Conservation (phyloP, 257 asterid species). For the Coffea canephora region DNA sequence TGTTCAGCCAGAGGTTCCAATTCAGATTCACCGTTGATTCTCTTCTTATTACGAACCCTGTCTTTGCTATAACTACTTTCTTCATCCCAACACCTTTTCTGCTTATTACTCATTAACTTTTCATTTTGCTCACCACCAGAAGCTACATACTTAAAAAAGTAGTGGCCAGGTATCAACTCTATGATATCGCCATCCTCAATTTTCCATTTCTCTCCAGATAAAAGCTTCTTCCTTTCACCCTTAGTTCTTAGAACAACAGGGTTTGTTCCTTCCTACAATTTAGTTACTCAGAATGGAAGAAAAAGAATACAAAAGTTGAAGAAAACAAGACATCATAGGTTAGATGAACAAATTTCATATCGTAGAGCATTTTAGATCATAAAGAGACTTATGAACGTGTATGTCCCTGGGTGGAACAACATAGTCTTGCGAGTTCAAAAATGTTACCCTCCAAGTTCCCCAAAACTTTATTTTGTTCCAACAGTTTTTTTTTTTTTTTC, state of each 20-base stretch:
- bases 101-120: conserved; percentile 27
- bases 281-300: conserved; percentile 19
- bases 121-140: conserved; percentile 24
- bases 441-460: not conserved
- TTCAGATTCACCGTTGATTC: conserved; percentile 38
- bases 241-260: conserved; percentile 73
- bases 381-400: not conserved
- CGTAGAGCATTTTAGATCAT: not conserved
- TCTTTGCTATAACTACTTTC: conserved; percentile 37
- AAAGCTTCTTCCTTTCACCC: conserved; percentile 64
- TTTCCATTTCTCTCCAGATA: conserved; percentile 59
- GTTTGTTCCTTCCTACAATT: conserved; percentile 76
- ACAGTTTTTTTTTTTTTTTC: not conserved
- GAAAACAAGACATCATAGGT: not conserved
- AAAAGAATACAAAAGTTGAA: not conserved
- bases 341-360: not conserved
- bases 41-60: conserved; percentile 42
- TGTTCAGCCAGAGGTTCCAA: conserved; percentile 32
- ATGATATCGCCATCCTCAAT: conserved; percentile 63
- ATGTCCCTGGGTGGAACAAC: not conserved
- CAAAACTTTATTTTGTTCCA: not conserved
- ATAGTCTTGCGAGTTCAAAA: not conserved
- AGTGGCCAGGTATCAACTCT: conserved; percentile 86
- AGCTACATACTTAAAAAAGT: conserved; percentile 73
- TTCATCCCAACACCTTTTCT: conserved; percentile 53